A percentile compares a stretch with the other conserved stretches of the same genome.
These are phyloP conservation scores for Paraphoma sp. DNA, from an alignment of 2,329 filamentous ascomycete genomes.

Conservation along the genomic window DNA sequence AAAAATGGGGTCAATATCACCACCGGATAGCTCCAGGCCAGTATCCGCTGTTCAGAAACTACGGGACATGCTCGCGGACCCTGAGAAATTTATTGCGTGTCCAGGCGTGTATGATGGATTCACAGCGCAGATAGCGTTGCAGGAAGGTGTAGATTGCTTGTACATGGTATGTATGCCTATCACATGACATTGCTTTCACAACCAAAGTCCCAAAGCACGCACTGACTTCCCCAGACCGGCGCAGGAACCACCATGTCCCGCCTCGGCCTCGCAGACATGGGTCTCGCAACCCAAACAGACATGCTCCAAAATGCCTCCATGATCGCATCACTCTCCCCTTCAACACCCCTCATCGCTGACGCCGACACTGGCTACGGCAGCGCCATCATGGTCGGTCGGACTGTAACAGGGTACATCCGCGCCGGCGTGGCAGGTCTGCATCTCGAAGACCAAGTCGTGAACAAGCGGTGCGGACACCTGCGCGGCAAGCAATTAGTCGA, in stretches of 20 bases:
- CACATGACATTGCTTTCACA: neutral
- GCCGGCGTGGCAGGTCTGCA: conserved; percentile 66
- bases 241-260: conserved; percentile 67
- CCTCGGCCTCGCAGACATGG: conserved; percentile 69
- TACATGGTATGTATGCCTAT: conserved; percentile 65
- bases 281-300: conserved; percentile 66
- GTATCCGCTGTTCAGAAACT: conserved; percentile 39
- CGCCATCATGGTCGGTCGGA: conserved; percentile 56
- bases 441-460: conserved; percentile 68
- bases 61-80: conserved; percentile 38
- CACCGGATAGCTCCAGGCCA: conserved; percentile 11
- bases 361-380: conserved; percentile 64
- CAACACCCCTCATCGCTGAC: conserved; percentile 66
- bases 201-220: neutral
- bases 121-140: conserved; percentile 67
- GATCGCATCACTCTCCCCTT: conserved; percentile 66
- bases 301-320: conserved; percentile 70
- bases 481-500: conserved; percentile 66
- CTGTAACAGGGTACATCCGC: conserved; percentile 60
- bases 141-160: conserved; percentile 67
- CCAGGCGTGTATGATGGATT: conserved; percentile 74
- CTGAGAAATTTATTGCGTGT: conserved; percentile 57
- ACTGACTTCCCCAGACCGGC: conserved; percentile 57
- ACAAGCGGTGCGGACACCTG: conserved; percentile 71
- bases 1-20: conserved; percentile 13